Base-by-base conservation (phyloP, 2,329 filamentous ascomycete species). In the Scytalidium lignicola region DNA sequence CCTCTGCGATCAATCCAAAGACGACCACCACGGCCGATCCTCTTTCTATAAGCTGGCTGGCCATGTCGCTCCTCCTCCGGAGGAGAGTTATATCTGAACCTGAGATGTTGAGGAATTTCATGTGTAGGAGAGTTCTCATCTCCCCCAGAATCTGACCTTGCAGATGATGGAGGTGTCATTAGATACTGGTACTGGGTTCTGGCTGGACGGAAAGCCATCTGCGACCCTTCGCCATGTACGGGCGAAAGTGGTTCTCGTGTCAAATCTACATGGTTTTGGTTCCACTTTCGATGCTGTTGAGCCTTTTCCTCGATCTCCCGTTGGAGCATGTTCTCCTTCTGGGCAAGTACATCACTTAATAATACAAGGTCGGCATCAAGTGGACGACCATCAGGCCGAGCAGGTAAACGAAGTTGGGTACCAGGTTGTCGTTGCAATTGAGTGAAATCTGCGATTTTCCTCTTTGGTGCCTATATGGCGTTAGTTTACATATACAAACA, bases 211-310 rank as follows among this genome's bases (percentile, higher is more conserved):
- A 89, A 91, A 55, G 79, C 79, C 50, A 76, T 69, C 55, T 85
- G 77, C 58, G 74, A 74, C 40, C 71, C 74, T 57, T 80, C 75
- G 51, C 89, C 85, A 61, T 81, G 75, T 41, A 88, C 82, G 19
- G 90, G 90, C 45, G 88, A 89, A 56, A 97, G 79, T 45, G 92
- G 90, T 56, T 85, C 84, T 71, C 85, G 83, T 53, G 92, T 96
- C 65, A 90, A 78, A 71, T 97, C 91, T 61, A 95, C 80, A 73
- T 89, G 90, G 63, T 88, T 86, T 60, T 88, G 79, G 69, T 96
- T 96, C 90, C 92, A 96, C 65, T 87, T 84, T 59, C 86, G 82
- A 70, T 96, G 92, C 69, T 93, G 92, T 60, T 86, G 79, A 48
- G 95, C 83, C 69, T 95, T 92, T 59, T 82, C 82, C 67, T 95